These are phyloP conservation scores for Bryoglossum gracile DNA, from an alignment of 495 filamentous ascomycete species.

Conservation along the genomic window DNA sequence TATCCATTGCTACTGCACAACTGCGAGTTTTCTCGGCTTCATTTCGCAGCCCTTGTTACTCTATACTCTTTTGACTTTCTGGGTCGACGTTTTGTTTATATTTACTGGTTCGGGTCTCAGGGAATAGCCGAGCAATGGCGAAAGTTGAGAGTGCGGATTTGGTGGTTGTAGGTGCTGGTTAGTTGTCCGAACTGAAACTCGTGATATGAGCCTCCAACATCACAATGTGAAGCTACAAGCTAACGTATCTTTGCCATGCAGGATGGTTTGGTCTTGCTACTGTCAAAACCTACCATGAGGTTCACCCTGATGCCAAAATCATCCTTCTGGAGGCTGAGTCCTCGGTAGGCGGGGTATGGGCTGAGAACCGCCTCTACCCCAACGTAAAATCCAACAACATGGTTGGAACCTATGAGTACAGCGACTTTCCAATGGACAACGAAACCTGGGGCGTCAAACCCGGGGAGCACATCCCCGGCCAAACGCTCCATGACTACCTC, in stretches of 20 bases:
- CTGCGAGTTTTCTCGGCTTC: too few relatives aligned
- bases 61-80: too few relatives aligned
- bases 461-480: slow-evolving; percentile 61
- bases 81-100: too few relatives aligned
- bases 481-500: slow-evolving; percentile 57
- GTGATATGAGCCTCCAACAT: not conserved
- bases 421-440: slow-evolving; percentile 62
- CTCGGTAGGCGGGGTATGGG: slow-evolving; percentile 65
- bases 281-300: slow-evolving; percentile 49
- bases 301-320: slow-evolving; percentile 41
- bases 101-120: too few relatives aligned
- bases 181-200: not conserved
- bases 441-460: slow-evolving; percentile 47
- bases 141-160: not conserved
- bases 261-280: slow-evolving; percentile 52
- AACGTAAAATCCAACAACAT: slow-evolving; percentile 54
- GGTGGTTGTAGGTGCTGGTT: not conserved
- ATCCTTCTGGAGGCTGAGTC: slow-evolving; percentile 45
- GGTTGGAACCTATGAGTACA: slow-evolving; percentile 58
- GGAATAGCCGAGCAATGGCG: too few relatives aligned
- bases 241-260: slow-evolving; percentile 4
- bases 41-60: too few relatives aligned
- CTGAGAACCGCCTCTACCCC: slow-evolving; percentile 53
- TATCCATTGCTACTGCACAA: too few relatives aligned
- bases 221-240: not conserved